These are phyloP conservation scores for Xerocomus spinulosus DNA, from an alignment of 768 basidiomycete genomes.

Conservation along the genomic window DNA sequence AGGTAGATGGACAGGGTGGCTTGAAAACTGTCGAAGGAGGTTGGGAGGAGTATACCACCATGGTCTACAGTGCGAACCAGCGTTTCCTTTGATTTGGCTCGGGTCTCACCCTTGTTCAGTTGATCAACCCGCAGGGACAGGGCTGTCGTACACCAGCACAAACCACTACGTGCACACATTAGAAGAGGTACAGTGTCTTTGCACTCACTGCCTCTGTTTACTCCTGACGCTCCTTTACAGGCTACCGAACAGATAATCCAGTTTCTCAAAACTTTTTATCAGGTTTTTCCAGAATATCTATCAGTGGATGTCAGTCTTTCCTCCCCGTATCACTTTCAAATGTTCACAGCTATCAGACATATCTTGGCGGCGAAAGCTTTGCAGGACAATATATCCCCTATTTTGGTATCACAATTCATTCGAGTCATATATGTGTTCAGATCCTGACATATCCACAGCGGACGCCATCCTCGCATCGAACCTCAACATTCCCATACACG, in stretches of 20 bases:
- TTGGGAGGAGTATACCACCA: slow-evolving; percentile 96
- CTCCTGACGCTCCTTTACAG: slow-evolving; percentile 34
- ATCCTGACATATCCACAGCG: slow-evolving; percentile 42
- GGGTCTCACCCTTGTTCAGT: slow-evolving; percentile 46
- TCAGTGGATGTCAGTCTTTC: slow-evolving; percentile 66
- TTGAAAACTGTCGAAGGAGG: slow-evolving; percentile 77
- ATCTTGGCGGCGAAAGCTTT: slow-evolving; percentile 92
- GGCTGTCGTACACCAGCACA: slow-evolving; percentile 85
- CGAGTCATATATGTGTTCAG: not conserved
- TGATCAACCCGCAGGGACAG: slow-evolving; percentile 96
- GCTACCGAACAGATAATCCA: slow-evolving; percentile 73
- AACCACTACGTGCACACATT: slow-evolving; percentile 81
- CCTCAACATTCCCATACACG: slow-evolving; percentile 61
- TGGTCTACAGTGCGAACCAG: slow-evolving; percentile 76
- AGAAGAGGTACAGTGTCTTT: slow-evolving; percentile 46
- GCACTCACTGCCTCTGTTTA: not conserved
- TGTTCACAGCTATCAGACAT: slow-evolving; percentile 59
- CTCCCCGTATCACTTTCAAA: not conserved
- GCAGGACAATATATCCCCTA: slow-evolving; percentile 98
- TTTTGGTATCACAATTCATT: slow-evolving; percentile 53
- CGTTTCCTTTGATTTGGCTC: slow-evolving; percentile 2
- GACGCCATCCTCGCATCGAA: slow-evolving; percentile 65
- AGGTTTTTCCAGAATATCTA: slow-evolving; percentile 84
- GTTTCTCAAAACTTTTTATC: slow-evolving; percentile 86
- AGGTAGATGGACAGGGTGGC: slow-evolving; percentile 65